Conservation (phyloP, 441 rosid species). For the Jatropha multifida region DNA sequence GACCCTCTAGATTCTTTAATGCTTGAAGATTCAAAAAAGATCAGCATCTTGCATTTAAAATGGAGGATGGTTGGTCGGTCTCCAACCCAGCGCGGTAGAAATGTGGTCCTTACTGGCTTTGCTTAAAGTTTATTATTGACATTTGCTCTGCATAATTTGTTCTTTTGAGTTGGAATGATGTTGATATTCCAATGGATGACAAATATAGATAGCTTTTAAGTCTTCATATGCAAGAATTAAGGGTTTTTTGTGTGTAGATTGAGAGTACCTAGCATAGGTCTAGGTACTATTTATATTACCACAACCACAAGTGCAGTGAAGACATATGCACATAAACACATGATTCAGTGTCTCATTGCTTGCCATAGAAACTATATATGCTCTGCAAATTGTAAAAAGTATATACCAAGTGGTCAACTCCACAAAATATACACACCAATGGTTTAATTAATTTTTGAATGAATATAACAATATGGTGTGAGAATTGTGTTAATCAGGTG, state of each 20-base stretch:
- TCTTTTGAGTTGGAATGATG: background rate
- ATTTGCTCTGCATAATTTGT: background rate
- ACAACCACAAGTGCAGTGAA: background rate
- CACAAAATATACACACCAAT: no score
- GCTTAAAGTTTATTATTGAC: background rate
- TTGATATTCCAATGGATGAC: background rate
- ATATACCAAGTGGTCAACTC: no score
- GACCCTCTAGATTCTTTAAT: background rate
- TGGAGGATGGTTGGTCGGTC: background rate
- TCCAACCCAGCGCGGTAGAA: background rate
- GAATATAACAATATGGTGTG: no score
- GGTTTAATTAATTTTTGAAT: no score
- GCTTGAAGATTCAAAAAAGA: background rate
- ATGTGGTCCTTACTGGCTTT: constrained; percentile 5
- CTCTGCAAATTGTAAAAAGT: background rate
- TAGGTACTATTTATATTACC: background rate
- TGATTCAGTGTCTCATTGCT: background rate
- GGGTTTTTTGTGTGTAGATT: no score
- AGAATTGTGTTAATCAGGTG: no score
- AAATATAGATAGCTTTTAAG: no score
- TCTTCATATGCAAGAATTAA: no score
- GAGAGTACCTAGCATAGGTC: background rate
- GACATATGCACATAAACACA: background rate
- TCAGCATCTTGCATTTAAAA: constrained; percentile 12
- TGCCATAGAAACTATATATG: background rate